Evolutionary conservation across 805 yeast species (phyloP).

Genomic region (Saccharomycopsis amapae): DNA sequence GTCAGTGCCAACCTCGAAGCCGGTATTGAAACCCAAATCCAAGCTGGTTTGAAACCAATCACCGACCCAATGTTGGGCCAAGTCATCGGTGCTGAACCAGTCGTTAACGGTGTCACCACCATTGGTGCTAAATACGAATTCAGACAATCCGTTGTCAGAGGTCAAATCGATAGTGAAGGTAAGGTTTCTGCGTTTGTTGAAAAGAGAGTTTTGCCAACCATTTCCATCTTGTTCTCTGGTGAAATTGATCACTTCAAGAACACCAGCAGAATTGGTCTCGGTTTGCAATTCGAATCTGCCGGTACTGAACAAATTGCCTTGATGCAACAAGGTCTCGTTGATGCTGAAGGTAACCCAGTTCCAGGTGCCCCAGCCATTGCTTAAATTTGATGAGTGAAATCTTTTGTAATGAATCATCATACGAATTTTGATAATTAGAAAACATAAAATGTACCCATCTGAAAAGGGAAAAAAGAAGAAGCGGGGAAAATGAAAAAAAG

Average conservation of each 20-base stretch:
- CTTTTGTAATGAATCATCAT: too few relatives aligned
- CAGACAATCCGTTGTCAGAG: constrained; percentile 93
- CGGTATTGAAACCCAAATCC: constrained; percentile 80
- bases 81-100: constrained; percentile 76
- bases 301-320: constrained; percentile 36
- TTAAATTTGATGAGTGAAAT: too few relatives aligned
- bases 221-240: constrained; percentile 81
- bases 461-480: too few relatives aligned
- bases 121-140: constrained; percentile 96
- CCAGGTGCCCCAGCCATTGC: constrained; percentile 71
- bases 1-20: constrained; percentile 92
- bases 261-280: constrained; percentile 81
- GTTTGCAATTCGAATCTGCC: constrained; percentile 91
- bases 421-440: too few relatives aligned
- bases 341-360: constrained; percentile 78
- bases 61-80: constrained; percentile 69
- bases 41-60: constrained; percentile 68
- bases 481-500: too few relatives aligned
- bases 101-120: constrained; percentile 86
- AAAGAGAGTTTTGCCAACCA: constrained; percentile 87
- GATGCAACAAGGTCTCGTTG: constrained; percentile 83
- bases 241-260: constrained; percentile 83
- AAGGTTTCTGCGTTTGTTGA: constrained; percentile 87
- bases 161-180: constrained; percentile 87
- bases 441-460: too few relatives aligned